Conservation (phyloP, 1,284 basidiomycete genomes). For the Volvariella volvacea region DNA sequence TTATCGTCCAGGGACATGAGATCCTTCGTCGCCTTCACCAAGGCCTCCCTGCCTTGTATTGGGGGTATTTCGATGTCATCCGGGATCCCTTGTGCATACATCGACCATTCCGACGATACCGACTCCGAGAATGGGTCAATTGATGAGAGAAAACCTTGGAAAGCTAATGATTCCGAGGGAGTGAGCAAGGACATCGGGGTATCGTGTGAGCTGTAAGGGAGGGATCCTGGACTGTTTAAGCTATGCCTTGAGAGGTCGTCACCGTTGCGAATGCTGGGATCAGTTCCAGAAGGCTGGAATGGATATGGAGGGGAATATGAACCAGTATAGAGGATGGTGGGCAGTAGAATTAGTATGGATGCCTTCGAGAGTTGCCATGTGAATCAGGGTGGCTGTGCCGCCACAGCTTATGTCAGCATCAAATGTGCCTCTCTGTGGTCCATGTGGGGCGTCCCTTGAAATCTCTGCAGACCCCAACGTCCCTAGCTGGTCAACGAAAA, state of each 20-base stretch:
- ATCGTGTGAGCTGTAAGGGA: neutral
- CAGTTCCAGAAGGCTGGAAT: neutral
- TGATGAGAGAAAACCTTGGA: slow-evolving; percentile 36
- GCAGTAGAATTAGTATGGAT: neutral
- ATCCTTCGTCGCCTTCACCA: slow-evolving; percentile 68
- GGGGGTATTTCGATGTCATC: slow-evolving; percentile 20
- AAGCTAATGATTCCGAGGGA: slow-evolving; percentile 31
- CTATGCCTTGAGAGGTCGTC: neutral
- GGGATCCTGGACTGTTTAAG: neutral
- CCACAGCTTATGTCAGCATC: neutral
- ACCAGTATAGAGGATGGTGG: neutral
- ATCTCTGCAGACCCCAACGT: too few relatives aligned
- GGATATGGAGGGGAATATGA: too few relatives aligned
- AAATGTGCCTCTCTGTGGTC: too few relatives aligned
- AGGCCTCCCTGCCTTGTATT: slow-evolving; percentile 43
- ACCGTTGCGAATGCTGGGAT: neutral
- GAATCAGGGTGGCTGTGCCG: slow-evolving; percentile 1
- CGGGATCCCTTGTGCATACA: slow-evolving; percentile 17
- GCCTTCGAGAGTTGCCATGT: neutral
- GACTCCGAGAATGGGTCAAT: slow-evolving; percentile 25
- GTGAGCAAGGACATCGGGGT: slow-evolving; percentile 24
- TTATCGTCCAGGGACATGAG: slow-evolving; percentile 52
- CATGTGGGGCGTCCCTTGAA: too few relatives aligned
- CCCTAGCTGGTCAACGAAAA: too few relatives aligned
- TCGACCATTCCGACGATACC: slow-evolving; percentile 26